These are phyloP conservation scores for Blakeslea trispora DNA, from an alignment of 371 early-diverging fungal species.

Conservation along the genomic window DNA sequence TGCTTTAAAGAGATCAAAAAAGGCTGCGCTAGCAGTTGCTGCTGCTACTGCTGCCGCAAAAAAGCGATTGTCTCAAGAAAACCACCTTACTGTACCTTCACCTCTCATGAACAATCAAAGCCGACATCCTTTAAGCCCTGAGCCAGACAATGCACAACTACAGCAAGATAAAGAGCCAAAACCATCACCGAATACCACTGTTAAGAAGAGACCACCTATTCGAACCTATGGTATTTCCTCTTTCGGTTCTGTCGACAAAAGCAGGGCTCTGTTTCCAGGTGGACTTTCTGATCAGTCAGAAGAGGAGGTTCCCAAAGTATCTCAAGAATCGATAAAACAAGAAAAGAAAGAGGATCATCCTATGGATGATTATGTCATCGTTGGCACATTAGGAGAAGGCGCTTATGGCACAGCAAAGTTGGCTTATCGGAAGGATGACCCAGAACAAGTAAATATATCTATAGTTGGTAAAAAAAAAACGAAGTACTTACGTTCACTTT, in stretches of 20 bases:
- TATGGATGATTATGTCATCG: constrained; percentile 58
- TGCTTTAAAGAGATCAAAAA: constrained; percentile 17
- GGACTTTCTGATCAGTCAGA: neutral
- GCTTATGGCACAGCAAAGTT: constrained; percentile 73
- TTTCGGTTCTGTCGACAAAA: constrained; percentile 24
- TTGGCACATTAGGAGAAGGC: constrained; percentile 71
- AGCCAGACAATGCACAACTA: neutral
- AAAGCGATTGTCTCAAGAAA: neutral
- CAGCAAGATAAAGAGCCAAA: neutral
- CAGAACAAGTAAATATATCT: constrained; percentile 37
- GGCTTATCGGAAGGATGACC: constrained; percentile 52
- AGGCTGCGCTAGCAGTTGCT: neutral
- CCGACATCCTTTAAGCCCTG: neutral
- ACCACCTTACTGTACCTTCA: neutral
- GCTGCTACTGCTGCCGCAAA: neutral
- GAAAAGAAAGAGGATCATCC: constrained; percentile 16
- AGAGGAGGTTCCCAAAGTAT: neutral
- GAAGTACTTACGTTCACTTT: neutral
- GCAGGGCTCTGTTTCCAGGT: constrained; percentile 16
- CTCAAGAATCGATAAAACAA: neutral
- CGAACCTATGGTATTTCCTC: constrained; percentile 24
- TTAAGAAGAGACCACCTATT: constrained; percentile 19
- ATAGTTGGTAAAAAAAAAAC: neutral
- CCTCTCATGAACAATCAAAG: neutral
- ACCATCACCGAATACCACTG: neutral